Percentiles rank a stretch among this genome's conserved stretches.
Evolutionary conservation across 768 basidiomycete species (phyloP).

Genomic region (Russula abietina): DNA sequence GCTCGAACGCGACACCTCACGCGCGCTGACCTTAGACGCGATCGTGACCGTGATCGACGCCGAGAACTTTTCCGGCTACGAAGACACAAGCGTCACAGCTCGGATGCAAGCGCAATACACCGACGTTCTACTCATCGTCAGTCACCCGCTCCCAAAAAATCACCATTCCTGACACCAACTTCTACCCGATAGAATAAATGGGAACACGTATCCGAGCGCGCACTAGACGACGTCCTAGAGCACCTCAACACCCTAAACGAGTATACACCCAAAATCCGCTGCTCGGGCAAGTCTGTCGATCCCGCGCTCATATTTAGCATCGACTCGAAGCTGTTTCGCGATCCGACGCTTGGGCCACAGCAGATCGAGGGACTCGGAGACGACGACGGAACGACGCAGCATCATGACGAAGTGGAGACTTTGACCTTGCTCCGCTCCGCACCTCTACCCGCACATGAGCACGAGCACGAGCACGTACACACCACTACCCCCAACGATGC

Average conservation of each 20-base stretch:
- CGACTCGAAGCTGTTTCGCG: conserved; percentile 70
- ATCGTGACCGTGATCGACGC: conserved; percentile 89
- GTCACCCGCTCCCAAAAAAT: conserved; percentile 30
- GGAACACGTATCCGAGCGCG: conserved; percentile 74
- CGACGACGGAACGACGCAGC: conserved; percentile 27
- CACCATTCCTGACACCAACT: too few relatives aligned
- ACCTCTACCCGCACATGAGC: conserved; percentile 27
- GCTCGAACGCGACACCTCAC: conserved; percentile 69
- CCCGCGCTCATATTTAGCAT: conserved; percentile 84
- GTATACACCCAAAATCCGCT: conserved; percentile 77
- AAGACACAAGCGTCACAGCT: conserved; percentile 86
- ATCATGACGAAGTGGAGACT: conserved; percentile 85
- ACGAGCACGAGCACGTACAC: conserved; percentile 17
- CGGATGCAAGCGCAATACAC: conserved; percentile 96
- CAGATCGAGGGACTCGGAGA: background rate
- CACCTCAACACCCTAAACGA: conserved; percentile 89
- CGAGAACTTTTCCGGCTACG: conserved; percentile 89
- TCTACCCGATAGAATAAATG: too few relatives aligned
- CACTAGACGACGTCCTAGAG: conserved; percentile 78
- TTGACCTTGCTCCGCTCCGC: conserved; percentile 51
- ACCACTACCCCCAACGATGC: background rate
- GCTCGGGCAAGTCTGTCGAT: conserved; percentile 57
- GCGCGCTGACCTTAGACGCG: conserved; percentile 78
- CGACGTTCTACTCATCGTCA: conserved; percentile 78
- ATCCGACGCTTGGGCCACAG: conserved; percentile 6